Evolutionary conservation across 2,329 filamentous ascomycete genomes (phyloP).

Genomic region (Trichoderma endophyticum): DNA sequence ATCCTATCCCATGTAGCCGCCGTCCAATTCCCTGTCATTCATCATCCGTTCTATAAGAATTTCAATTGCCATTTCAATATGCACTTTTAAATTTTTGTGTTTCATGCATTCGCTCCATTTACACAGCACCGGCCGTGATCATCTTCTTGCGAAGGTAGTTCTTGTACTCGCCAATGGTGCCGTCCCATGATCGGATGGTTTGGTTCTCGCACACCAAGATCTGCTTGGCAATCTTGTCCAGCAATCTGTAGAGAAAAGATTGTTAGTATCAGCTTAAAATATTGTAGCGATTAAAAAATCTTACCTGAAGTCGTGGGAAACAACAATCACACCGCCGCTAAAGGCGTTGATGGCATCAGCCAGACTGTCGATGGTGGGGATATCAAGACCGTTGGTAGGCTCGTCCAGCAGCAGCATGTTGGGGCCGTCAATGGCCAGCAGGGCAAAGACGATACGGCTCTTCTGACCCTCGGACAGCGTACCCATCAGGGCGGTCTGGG

Average conservation of each 20-base stretch:
- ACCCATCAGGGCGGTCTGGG: conserved; percentile 96
- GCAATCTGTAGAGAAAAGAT: conserved; percentile 57
- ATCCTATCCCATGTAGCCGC: conserved; percentile 19
- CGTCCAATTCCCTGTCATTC: conserved; percentile 19
- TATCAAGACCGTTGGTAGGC: conserved; percentile 98
- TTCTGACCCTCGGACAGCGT: conserved; percentile 97
- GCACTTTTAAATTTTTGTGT: conserved; percentile 6
- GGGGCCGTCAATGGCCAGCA: conserved; percentile 89
- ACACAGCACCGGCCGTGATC: conserved; percentile 82
- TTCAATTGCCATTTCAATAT: conserved; percentile 8
- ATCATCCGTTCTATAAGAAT: conserved; percentile 26
- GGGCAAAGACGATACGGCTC: conserved; percentile 94
- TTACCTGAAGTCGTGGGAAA: conserved; percentile 98
- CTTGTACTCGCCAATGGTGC: conserved; percentile 93
- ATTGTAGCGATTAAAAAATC: conserved; percentile 28
- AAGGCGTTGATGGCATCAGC: conserved; percentile 97
- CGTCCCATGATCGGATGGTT: conserved; percentile 86
- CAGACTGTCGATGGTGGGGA: conserved; percentile 95
- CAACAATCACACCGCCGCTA: conserved; percentile 93
- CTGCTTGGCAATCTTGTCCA: conserved; percentile 99
- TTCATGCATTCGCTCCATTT: conserved; percentile 34
- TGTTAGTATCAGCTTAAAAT: conserved; percentile 13
- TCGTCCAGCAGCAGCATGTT: conserved; percentile 99
- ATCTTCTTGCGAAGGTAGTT: conserved; percentile 99
- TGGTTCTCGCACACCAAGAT: conserved; percentile 99